These are phyloP conservation scores for Lenwebbia sp. DNA, from an alignment of 345 rosid genomes.

Conservation along the genomic window DNA sequence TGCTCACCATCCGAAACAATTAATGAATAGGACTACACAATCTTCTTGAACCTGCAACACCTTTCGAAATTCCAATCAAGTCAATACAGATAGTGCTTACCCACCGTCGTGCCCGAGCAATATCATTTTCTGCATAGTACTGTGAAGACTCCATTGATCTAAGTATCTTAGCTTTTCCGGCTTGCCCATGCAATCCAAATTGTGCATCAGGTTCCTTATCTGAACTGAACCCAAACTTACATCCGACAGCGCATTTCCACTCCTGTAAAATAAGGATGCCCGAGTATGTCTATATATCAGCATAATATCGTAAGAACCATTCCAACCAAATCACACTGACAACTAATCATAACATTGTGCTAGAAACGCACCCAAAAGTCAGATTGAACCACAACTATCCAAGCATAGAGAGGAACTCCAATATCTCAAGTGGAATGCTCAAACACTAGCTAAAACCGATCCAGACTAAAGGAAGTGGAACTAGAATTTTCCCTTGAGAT, in stretches of 20 bases:
- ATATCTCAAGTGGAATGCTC: background rate
- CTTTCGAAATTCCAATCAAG: background rate
- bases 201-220: slow-evolving; percentile 52
- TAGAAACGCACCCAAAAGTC: background rate
- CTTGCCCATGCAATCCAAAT: slow-evolving; percentile 32
- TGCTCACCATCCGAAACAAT: background rate
- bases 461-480: background rate
- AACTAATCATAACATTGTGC: background rate
- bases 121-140: slow-evolving; percentile 64
- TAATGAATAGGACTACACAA: background rate
- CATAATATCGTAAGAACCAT: background rate
- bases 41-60: background rate
- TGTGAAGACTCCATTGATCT: slow-evolving; percentile 93
- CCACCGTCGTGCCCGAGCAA: slow-evolving; percentile 91
- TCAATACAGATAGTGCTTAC: slow-evolving; percentile 61
- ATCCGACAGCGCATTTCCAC: slow-evolving; percentile 57
- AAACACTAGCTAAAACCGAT: background rate
- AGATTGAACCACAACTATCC: background rate
- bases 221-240: slow-evolving; percentile 43
- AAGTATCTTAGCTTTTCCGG: slow-evolving; percentile 38
- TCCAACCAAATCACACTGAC: background rate
- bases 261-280: slow-evolving; percentile 26
- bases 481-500: background rate
- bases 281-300: background rate
- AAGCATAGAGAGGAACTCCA: background rate